These are phyloP conservation scores for Cryptosporidium sp. DNA, from an alignment of 169 alveolate genomes.

Conservation along the genomic window DNA sequence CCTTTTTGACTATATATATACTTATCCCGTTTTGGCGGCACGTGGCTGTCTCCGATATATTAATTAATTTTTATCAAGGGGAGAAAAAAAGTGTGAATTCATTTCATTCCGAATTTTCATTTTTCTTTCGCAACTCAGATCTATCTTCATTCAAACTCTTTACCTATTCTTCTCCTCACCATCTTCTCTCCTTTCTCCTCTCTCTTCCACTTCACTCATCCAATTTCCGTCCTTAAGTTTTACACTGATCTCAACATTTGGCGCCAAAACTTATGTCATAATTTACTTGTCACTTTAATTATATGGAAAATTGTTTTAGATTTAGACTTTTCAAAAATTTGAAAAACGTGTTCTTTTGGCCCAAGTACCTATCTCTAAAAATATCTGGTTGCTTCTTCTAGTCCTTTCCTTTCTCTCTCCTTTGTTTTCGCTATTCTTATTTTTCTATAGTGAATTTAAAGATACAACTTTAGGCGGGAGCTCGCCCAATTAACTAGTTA, in stretches of 20 bases:
- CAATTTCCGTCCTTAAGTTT: neutral
- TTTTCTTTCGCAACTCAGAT: too few species aligned
- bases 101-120: neutral
- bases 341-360: too few species aligned
- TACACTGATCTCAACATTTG: conserved; percentile 8
- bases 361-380: too few species aligned
- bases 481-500: neutral
- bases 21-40: conserved; percentile 60
- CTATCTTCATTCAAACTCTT: neutral
- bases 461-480: conserved; percentile 16
- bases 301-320: neutral
- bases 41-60: conserved; percentile 68
- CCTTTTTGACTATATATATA: conserved; percentile 3
- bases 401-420: neutral
- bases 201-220: neutral
- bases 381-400: neutral
- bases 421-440: neutral
- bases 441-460: neutral
- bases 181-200: neutral
- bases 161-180: neutral
- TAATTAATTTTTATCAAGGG: neutral
- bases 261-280: neutral
- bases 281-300: neutral
- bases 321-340: neutral
- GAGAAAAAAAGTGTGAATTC: neutral